Evolutionary conservation across 495 filamentous ascomycete genomes (phyloP), one percentile per base, ranked within the genome.

Genomic region (Entonaema liquescens): DNA sequence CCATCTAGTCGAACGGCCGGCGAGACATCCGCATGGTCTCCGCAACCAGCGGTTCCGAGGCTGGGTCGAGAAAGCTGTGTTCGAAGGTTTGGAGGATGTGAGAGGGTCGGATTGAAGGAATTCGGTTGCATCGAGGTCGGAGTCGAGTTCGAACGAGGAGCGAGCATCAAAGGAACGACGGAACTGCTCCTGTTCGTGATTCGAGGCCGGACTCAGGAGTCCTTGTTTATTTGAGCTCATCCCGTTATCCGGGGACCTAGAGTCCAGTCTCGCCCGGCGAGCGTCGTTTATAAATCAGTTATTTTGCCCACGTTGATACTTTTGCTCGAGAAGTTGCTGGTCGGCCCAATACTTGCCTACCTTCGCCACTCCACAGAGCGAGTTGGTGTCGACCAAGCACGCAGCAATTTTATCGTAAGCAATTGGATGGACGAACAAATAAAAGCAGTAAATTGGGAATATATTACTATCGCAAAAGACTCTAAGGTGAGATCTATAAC

Each of bases 101-200:
- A 76, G 74, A 15, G 76, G 68, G 31, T 75, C 76, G 65, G 67
- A 74, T 47, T 78, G 74, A 36, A 82, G 75, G 59, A 76, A 80
- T 12, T 83, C 80, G 68, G 81, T 80, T 15, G 78, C 77, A 62
- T 82, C 81, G 56, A 83, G 71, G 55, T 82, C 79, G 28, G 76
- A 81, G 23, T 77, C 77, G 50, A 77, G 72, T 23, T 83, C 81
- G 67, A 36, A 57, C 11, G 70, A 78, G 33, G 64, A 56, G 56
- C 65, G 74, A 55, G 70, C 63, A 31, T 80, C 79, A 11, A 68
- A 74, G 2, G 75, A 75, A 5, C 40, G 71, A 8, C 79, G 66
- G 44, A 76, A 73, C 60, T 31, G 56, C 6, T 77, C 65, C 7
- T 55, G 42, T 9, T 47, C 19, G 19, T 47, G 23, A 21, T 47